A percentile compares a stretch with the other conserved stretches of the same genome.
These are phyloP conservation scores for Rhodotorula sp. DNA, from an alignment of 1,284 basidiomycete species.

Conservation along the genomic window DNA sequence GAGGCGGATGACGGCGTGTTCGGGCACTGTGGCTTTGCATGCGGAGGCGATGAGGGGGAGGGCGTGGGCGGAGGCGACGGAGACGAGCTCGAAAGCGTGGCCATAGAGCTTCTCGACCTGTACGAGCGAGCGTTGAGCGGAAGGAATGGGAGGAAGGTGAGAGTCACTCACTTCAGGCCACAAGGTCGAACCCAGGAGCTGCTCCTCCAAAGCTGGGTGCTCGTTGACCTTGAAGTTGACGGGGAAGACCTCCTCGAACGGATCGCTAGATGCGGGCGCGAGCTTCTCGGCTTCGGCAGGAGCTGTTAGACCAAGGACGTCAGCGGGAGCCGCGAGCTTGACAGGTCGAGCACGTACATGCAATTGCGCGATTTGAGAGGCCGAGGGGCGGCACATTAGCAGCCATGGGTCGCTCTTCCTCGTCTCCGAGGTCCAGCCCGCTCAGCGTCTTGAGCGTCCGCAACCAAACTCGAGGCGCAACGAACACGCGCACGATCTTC, in stretches of 20 bases:
- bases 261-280: slow-evolving; percentile 22
- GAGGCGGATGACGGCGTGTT: slow-evolving; percentile 86
- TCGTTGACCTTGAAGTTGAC: slow-evolving; percentile 25
- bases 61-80: slow-evolving; percentile 68
- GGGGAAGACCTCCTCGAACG: slow-evolving; percentile 13
- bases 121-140: background rate
- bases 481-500: slow-evolving; percentile 86
- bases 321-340: background rate
- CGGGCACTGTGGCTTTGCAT: slow-evolving; percentile 79
- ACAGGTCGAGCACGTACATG: slow-evolving; percentile 27
- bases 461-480: slow-evolving; percentile 55
- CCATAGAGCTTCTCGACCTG: slow-evolving; percentile 88
- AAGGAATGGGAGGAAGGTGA: background rate
- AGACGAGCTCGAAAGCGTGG: slow-evolving; percentile 92
- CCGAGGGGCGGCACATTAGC: slow-evolving; percentile 75
- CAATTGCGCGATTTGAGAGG: slow-evolving; percentile 66
- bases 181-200: slow-evolving; percentile 75
- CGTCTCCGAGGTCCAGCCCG: slow-evolving; percentile 44
- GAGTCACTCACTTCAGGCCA: slow-evolving; percentile 75
- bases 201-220: slow-evolving; percentile 57
- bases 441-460: slow-evolving; percentile 13
- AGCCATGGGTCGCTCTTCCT: slow-evolving; percentile 57
- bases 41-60: slow-evolving; percentile 79
- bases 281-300: slow-evolving; percentile 24
- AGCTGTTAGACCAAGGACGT: slow-evolving; percentile 3